These are phyloP conservation scores for Neocucurbitaria cava DNA, from an alignment of 2,329 filamentous ascomycete genomes.

Conservation along the genomic window DNA sequence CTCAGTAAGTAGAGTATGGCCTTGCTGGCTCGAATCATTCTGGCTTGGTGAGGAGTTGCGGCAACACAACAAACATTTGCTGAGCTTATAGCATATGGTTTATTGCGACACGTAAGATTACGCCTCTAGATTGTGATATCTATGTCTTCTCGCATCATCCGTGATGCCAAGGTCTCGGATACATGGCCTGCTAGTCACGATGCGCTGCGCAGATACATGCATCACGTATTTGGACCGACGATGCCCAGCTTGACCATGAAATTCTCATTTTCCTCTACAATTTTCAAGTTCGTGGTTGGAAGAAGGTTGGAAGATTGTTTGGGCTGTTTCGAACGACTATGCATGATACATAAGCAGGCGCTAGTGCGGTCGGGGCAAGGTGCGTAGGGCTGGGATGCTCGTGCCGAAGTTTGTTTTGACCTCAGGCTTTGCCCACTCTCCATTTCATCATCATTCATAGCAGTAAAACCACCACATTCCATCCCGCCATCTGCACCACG, in stretches of 20 bases:
- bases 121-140: not conserved
- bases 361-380: constrained; percentile 12
- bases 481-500: not conserved
- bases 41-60: constrained; percentile 1
- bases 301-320: constrained; percentile 28
- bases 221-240: not conserved
- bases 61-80: not conserved
- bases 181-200: not conserved
- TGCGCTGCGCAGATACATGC: not conserved
- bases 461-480: not conserved
- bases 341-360: constrained; percentile 1
- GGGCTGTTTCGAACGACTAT: constrained; percentile 17
- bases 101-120: not conserved
- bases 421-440: constrained; percentile 4
- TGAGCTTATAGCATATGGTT: not conserved
- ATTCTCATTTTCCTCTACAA: not conserved
- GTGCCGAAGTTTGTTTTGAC: constrained; percentile 25
- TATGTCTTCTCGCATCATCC: not conserved
- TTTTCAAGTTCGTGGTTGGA: constrained; percentile 16
- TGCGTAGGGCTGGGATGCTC: constrained; percentile 15
- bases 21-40: constrained; percentile 18
- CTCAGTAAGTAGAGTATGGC: constrained; percentile 19
- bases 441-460: constrained; percentile 4
- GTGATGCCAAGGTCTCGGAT: not conserved
- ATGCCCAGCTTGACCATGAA: not conserved